Percentiles rank a stretch among this genome's conserved stretches.
These are phyloP conservation scores for Urochloa ruziziensis DNA, from an alignment of 176 grass and related monocot species.

Conservation along the genomic window DNA sequence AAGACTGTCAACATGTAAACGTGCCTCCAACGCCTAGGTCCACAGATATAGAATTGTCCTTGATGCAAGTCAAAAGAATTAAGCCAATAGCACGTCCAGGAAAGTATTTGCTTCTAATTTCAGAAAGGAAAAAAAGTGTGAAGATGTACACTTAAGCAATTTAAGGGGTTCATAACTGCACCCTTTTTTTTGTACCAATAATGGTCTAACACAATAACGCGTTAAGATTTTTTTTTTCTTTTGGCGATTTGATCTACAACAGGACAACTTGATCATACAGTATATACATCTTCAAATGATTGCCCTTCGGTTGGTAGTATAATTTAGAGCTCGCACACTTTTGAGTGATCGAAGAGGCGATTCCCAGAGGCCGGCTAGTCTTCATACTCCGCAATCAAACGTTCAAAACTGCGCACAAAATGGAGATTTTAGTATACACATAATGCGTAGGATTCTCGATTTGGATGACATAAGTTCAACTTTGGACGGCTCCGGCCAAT, in stretches of 20 bases:
- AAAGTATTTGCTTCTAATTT: background rate
- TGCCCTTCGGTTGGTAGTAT: background rate
- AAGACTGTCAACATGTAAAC: constrained; percentile 31
- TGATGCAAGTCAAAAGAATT: constrained; percentile 10
- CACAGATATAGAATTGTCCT: background rate
- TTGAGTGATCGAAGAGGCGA: background rate
- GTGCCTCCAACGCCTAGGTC: constrained; percentile 14
- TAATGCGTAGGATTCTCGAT: background rate
- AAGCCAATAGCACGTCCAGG: background rate
- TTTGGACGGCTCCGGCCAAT: background rate
- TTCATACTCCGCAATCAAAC: background rate
- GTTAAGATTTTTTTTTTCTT: background rate
- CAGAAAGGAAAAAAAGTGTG: background rate
- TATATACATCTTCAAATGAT: background rate
- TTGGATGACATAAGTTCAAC: background rate
- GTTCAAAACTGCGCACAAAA: background rate
- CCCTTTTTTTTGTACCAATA: background rate
- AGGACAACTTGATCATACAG: background rate
- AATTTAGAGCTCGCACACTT: background rate
- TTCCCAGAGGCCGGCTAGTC: background rate
- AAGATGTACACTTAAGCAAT: background rate
- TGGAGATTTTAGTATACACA: background rate
- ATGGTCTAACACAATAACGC: background rate
- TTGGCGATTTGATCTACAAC: background rate
- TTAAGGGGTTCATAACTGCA: background rate